These are phyloP conservation scores for Vicia sativa DNA, from an alignment of 306 rosid genomes.

Conservation along the genomic window DNA sequence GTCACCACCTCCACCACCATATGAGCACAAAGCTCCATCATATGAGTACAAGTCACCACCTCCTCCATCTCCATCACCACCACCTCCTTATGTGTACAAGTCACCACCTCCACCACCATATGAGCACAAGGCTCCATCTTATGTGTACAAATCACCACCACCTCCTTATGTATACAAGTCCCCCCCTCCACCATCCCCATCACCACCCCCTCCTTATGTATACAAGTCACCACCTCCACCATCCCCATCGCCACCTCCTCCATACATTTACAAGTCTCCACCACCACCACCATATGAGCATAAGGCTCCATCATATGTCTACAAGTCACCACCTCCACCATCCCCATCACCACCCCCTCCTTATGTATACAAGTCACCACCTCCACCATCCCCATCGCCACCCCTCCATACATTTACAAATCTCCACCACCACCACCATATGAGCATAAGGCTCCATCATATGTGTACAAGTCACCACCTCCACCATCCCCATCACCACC, in stretches of 20 bases:
- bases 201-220: conserved; percentile 29
- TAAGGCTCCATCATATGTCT: background rate
- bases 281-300: background rate
- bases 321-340: background rate
- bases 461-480: too few relatives aligned
- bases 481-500: background rate
- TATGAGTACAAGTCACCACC: conserved; percentile 39
- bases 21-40: background rate
- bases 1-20: conserved; percentile 37
- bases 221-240: conserved; percentile 70
- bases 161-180: conserved; percentile 42
- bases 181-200: conserved; percentile 43
- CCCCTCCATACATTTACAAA: conserved; percentile 2
- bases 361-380: background rate
- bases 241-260: conserved; percentile 21
- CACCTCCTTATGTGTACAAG: conserved; percentile 32
- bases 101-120: conserved; percentile 8
- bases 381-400: background rate
- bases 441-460: too few relatives aligned
- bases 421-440: conserved; percentile 10
- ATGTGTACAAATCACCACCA: conserved; percentile 42
- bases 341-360: background rate
- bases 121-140: too few relatives aligned
- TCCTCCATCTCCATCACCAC: conserved; percentile 3
- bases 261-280: background rate